These are phyloP conservation scores for Tephrocybe sp. DNA, from an alignment of 768 basidiomycete genomes.

Conservation along the genomic window DNA sequence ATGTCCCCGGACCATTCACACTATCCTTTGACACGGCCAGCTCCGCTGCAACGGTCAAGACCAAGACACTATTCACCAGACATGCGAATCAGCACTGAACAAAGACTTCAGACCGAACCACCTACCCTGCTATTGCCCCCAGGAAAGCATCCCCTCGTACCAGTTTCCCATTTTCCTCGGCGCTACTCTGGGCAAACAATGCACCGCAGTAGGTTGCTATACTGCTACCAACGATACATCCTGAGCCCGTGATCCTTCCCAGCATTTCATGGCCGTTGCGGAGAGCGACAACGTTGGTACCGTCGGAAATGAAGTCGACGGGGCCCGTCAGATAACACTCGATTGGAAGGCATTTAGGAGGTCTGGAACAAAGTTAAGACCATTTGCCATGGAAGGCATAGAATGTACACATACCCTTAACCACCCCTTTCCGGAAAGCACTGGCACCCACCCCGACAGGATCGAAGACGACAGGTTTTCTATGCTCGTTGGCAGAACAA, in stretches of 20 bases:
- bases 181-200: slow-evolving; percentile 34
- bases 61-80: slow-evolving; percentile 41
- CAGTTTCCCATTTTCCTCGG: slow-evolving; percentile 38
- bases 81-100: slow-evolving; percentile 4
- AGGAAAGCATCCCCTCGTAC: slow-evolving; percentile 77
- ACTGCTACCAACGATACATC: slow-evolving; percentile 77
- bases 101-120: slow-evolving; percentile 2
- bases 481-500: slow-evolving; percentile 57
- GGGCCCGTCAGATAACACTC: slow-evolving; percentile 85
- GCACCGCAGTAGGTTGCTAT: slow-evolving; percentile 82
- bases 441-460: slow-evolving; percentile 92
- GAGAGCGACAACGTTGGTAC: slow-evolving; percentile 60
- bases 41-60: slow-evolving; percentile 62
- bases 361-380: slow-evolving; percentile 34
- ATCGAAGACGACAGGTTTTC: slow-evolving; percentile 83
- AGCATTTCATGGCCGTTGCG: slow-evolving; percentile 74
- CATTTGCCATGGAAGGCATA: too few species aligned
- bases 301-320: slow-evolving; percentile 84
- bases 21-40: slow-evolving; percentile 45
- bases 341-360: slow-evolving; percentile 79
- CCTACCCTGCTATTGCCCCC: slow-evolving; percentile 76
- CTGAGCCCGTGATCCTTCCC: slow-evolving; percentile 84
- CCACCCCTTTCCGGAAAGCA: slow-evolving; percentile 57
- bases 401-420: slow-evolving; percentile 43
- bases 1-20: slow-evolving; percentile 63